Evolutionary conservation across 345 rosid species (phyloP).

Genomic region (Salix viminalis): DNA sequence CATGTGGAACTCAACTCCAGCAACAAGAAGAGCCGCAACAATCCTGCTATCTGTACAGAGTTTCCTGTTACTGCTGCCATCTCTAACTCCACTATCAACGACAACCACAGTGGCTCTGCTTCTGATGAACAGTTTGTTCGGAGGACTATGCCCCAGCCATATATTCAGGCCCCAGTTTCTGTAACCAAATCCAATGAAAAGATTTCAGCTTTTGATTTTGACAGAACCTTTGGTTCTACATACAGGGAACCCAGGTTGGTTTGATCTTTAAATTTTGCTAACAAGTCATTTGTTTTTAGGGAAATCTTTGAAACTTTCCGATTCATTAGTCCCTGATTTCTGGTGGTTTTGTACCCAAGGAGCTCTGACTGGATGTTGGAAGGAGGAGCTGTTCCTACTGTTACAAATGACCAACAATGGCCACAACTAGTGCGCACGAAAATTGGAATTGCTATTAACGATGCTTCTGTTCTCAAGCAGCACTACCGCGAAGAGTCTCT

Average conservation of each 20-base stretch:
- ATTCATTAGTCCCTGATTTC: background rate
- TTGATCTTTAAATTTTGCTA: background rate
- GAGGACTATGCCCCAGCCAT: conserved; percentile 8
- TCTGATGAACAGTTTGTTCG: conserved; percentile 16
- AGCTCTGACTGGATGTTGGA: conserved; percentile 36
- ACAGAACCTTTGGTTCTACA: conserved; percentile 6
- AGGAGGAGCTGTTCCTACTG: conserved; percentile 20
- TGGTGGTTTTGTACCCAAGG: conserved; percentile 15
- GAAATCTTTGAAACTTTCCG: background rate
- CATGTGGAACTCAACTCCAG: conserved; percentile 66
- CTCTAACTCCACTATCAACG: background rate
- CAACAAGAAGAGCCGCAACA: conserved; percentile 32
- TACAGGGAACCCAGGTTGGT: conserved; percentile 33
- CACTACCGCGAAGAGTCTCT: conserved; percentile 18
- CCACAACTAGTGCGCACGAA: conserved; percentile 15
- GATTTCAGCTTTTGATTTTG: conserved; percentile 13
- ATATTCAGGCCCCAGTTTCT: conserved; percentile 1
- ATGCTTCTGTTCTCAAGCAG: conserved; percentile 4
- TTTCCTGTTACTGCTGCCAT: background rate
- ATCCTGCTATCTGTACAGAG: background rate
- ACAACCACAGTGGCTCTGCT: background rate
- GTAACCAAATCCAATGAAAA: conserved; percentile 13
- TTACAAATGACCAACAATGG: conserved; percentile 26
- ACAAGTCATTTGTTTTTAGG: background rate
- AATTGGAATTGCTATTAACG: conserved; percentile 6